phyloP scores from a whole-genome alignment of 2,329 filamentous ascomycete genomes.

The Clarireedia paspali region DNA sequence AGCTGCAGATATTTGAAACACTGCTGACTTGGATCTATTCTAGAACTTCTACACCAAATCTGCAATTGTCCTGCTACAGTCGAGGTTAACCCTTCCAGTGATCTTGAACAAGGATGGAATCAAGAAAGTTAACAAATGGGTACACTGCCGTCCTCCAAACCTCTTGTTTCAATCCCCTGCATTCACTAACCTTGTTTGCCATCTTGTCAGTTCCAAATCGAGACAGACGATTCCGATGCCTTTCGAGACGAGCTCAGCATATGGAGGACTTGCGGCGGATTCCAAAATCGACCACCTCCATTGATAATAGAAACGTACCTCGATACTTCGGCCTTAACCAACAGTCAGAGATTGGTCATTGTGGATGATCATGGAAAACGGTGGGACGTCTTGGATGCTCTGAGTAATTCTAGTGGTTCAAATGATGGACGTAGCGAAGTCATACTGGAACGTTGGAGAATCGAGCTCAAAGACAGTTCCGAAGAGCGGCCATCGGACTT shows the following conservation, averaged over 20 bases:
- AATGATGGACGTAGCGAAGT: slow-evolving; percentile 46
- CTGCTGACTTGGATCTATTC: slow-evolving; percentile 11
- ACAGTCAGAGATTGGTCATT: slow-evolving; percentile 80
- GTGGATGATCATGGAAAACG: slow-evolving; percentile 84
- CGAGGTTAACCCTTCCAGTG: slow-evolving; percentile 59
- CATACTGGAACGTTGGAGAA: slow-evolving; percentile 82
- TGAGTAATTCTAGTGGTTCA: slow-evolving; percentile 55
- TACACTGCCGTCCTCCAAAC: slow-evolving; percentile 36
- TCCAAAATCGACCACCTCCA: slow-evolving; percentile 70
- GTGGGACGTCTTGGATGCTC: slow-evolving; percentile 83
- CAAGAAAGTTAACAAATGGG: slow-evolving; percentile 79
- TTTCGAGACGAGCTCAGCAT: slow-evolving; percentile 72
- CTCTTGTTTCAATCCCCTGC: background rate
- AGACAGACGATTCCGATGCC: slow-evolving; percentile 85
- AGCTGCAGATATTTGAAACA: background rate
- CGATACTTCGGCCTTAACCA: slow-evolving; percentile 69
- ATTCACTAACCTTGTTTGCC: slow-evolving; percentile 3
- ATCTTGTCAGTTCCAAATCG: slow-evolving; percentile 73
- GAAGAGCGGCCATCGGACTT: slow-evolving; percentile 47
- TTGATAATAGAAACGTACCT: slow-evolving; percentile 88
- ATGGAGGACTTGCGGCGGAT: slow-evolving; percentile 75
- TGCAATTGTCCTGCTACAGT: slow-evolving; percentile 74
- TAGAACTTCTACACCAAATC: slow-evolving; percentile 91
- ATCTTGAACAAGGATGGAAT: slow-evolving; percentile 47
- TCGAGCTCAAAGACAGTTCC: slow-evolving; percentile 64